Evolutionary conservation across 2,329 filamentous ascomycete genomes (phyloP).

Genomic region (Aspergillus piperis): DNA sequence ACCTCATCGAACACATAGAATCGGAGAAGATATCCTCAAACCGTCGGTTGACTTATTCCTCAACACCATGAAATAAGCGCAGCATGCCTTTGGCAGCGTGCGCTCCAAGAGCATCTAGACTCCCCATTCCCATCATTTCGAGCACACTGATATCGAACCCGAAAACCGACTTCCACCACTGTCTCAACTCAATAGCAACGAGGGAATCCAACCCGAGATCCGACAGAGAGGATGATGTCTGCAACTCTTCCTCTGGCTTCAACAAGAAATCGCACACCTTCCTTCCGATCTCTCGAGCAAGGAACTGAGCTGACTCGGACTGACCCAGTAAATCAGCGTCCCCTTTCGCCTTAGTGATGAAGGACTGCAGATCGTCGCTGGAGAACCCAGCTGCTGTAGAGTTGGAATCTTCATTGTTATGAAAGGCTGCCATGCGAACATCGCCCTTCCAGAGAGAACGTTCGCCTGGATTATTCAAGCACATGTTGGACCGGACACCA

Average conservation of each 20-base stretch:
- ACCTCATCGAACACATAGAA: no score
- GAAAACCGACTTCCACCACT: slow-evolving; percentile 25
- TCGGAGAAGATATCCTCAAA: no score
- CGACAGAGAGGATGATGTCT: slow-evolving; percentile 20
- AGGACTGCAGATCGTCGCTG: background rate
- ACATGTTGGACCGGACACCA: no score
- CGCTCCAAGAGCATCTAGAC: background rate
- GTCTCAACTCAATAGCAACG: slow-evolving; percentile 31
- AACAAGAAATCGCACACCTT: slow-evolving; percentile 23
- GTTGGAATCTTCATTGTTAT: background rate
- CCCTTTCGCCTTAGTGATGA: background rate
- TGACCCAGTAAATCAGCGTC: background rate
- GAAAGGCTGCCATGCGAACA: slow-evolving; percentile 7
- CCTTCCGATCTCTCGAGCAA: slow-evolving; percentile 24
- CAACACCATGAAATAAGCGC: background rate
- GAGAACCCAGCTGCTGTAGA: no score
- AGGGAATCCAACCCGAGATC: slow-evolving; percentile 32
- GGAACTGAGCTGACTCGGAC: slow-evolving; percentile 3
- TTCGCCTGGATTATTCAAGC: no score
- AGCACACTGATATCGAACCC: slow-evolving; percentile 28
- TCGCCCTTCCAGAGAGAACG: background rate
- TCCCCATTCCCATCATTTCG: slow-evolving; percentile 23
- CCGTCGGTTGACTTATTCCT: no score
- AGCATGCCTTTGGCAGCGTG: background rate
- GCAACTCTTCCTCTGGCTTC: slow-evolving; percentile 20